Evolutionary conservation across 2,329 filamentous ascomycete genomes (phyloP).

Genomic region (Waltergamsia citrina): DNA sequence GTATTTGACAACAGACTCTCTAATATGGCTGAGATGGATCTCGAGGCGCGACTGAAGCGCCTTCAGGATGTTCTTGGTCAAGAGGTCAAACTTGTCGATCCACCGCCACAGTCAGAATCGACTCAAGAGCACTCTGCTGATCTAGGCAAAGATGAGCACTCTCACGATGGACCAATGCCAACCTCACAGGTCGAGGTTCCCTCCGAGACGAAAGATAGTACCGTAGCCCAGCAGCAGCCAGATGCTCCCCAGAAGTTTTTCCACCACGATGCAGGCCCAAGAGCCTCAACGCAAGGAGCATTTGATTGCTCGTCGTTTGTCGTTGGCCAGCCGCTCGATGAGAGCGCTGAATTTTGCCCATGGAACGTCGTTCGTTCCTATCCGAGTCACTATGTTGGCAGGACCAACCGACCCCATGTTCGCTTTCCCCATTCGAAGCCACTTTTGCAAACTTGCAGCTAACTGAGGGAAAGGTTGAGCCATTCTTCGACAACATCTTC

Average conservation of each 20-base stretch:
- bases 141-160: too few relatives aligned
- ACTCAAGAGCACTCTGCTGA: too few relatives aligned
- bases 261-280: neutral
- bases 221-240: neutral
- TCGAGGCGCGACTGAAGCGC: neutral
- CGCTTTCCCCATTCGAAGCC: slow-evolving; percentile 2
- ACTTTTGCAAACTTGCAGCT: slow-evolving; percentile 2
- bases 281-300: neutral
- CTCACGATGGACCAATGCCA: too few relatives aligned
- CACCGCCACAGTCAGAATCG: neutral
- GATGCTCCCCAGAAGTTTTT: slow-evolving; percentile 1
- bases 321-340: slow-evolving; percentile 12
- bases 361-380: slow-evolving; percentile 48
- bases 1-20: neutral
- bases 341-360: slow-evolving; percentile 30
- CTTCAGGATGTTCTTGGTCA: slow-evolving; percentile 1
- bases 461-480: slow-evolving; percentile 21
- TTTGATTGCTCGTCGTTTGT: slow-evolving; percentile 14
- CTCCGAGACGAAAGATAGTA: neutral
- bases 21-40: neutral
- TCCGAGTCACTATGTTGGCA: slow-evolving; percentile 48
- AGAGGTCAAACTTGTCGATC: neutral
- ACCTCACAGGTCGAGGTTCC: too few relatives aligned
- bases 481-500: slow-evolving; percentile 50
- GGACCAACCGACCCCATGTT: slow-evolving; percentile 38